phyloP scores from a whole-genome alignment of 2,329 filamentous ascomycete species.

The Calonectria pauciramosa region DNA sequence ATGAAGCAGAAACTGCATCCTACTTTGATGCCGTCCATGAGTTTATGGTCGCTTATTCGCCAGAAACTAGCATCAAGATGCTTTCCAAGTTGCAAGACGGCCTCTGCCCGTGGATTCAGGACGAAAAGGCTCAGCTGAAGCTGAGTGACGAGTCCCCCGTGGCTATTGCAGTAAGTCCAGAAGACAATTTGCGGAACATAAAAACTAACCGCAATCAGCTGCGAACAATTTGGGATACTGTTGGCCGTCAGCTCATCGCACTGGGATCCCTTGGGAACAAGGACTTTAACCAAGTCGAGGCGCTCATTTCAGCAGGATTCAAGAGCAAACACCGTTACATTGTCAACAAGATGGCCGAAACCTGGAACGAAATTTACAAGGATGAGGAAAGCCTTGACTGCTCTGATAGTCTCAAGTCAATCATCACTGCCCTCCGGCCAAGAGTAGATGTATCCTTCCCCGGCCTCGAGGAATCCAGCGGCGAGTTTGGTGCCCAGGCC shows the following conservation, averaged over 20 bases:
- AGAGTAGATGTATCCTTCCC: slow-evolving; percentile 63
- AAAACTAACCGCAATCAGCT: slow-evolving; percentile 56
- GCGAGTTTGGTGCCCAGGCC: slow-evolving; percentile 55
- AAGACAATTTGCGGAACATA: not conserved
- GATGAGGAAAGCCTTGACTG: slow-evolving; percentile 72
- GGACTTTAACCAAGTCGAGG: slow-evolving; percentile 67
- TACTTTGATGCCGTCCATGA: slow-evolving; percentile 68
- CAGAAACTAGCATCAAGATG: slow-evolving; percentile 65
- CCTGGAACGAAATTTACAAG: slow-evolving; percentile 81
- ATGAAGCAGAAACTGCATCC: slow-evolving; percentile 52
- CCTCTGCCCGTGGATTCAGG: slow-evolving; percentile 74
- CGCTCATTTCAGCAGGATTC: slow-evolving; percentile 68
- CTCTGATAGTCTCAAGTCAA: slow-evolving; percentile 72
- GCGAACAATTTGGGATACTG: slow-evolving; percentile 63
- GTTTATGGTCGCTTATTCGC: slow-evolving; percentile 65
- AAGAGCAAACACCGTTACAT: slow-evolving; percentile 68
- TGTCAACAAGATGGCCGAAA: slow-evolving; percentile 63
- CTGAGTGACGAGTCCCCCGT: slow-evolving; percentile 57
- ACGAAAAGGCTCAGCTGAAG: slow-evolving; percentile 61
- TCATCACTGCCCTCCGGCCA: slow-evolving; percentile 72
- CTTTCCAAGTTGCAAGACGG: slow-evolving; percentile 74
- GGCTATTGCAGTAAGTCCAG: slow-evolving; percentile 60
- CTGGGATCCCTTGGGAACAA: slow-evolving; percentile 54
- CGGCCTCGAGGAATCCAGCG: slow-evolving; percentile 55
- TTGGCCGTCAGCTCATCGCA: slow-evolving; percentile 57